Evolutionary conservation across 2,329 filamentous ascomycete genomes (phyloP), one percentile per base, ranked within the genome.

Genomic region (Fusarium pseudograminearum): DNA sequence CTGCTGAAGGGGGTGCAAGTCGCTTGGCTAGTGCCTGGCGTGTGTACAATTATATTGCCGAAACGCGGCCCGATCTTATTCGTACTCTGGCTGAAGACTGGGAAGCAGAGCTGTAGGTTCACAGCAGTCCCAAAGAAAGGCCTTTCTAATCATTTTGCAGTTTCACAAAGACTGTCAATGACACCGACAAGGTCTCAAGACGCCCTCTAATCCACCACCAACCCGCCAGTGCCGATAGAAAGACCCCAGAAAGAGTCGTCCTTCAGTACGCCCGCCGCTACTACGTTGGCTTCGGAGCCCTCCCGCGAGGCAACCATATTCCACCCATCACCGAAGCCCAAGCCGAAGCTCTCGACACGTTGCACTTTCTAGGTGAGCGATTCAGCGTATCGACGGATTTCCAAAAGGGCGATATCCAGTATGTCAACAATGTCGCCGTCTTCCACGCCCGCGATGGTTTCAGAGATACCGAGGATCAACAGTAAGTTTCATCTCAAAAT

Each of bases 11-110:
- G 0, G 88, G 89, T 2, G 80, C 84, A 30, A 89, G 86, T 65
- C 84, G 84, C 53, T 76, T 90, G 15, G 83, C 86, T 0, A 87
- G 86, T 64, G 85, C 82, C 8, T 87, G 85, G 83, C 79, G 80
- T 2, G 84, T 91, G 1, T 91, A 90, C 72, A 91, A 91, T 63
- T 84, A 89, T 66, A 78, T 91, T 1, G 87, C 87, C 0, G 78
- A 73, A 16, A 85, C 81, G 1, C 77, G 87, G 20, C 88, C 88
- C 0, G 88, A 90, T 69, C 72, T 90, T 5, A 84, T 91, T 16
- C 79, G 82, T 1, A 88, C 85, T 0, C 75, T 91, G 16, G 78
- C 84, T 0, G 79, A 83, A 65, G 83, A 76, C 68, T 89, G 75
- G 87, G 76, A 71, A 16, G 69, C 72, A 55, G 82, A 84, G 45